Percentiles rank a stretch among this genome's conserved stretches.
Evolutionary conservation across 2,329 filamentous ascomycete genomes (phyloP).

Genomic region (Aspergillus cejpii): DNA sequence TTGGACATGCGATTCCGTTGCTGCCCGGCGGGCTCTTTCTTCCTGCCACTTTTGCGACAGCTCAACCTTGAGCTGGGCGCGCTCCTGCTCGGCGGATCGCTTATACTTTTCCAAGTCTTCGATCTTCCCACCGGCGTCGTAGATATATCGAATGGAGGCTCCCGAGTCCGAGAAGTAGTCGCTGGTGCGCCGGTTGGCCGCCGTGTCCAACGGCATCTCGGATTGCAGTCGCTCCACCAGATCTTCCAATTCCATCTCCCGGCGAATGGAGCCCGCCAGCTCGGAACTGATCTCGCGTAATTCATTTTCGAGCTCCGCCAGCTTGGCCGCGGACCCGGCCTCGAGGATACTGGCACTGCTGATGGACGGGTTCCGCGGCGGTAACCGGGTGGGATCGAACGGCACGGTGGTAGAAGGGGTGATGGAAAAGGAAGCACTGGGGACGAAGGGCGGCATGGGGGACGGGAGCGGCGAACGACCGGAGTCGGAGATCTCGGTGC

Average conservation of each 20-base stretch:
- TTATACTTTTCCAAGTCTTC: slow-evolving; percentile 77
- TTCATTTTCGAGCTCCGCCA: slow-evolving; percentile 90
- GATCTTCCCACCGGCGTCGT: slow-evolving; percentile 50
- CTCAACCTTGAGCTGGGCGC: slow-evolving; percentile 76
- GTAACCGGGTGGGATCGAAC: slow-evolving; percentile 47
- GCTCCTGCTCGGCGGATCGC: slow-evolving; percentile 81
- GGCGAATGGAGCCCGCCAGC: slow-evolving; percentile 82
- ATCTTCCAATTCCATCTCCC: slow-evolving; percentile 95
- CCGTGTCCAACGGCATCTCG: slow-evolving; percentile 52
- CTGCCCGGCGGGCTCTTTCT: slow-evolving; percentile 67
- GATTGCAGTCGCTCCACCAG: slow-evolving; percentile 78
- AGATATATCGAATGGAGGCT: slow-evolving; percentile 68
- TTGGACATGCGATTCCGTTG: slow-evolving; percentile 76
- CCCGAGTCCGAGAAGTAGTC: slow-evolving; percentile 98
- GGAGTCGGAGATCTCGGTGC: slow-evolving; percentile 57
- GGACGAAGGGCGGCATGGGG: slow-evolving; percentile 41
- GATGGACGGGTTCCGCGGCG: slow-evolving; percentile 38
- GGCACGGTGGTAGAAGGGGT: slow-evolving; percentile 40
- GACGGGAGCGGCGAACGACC: slow-evolving; percentile 55
- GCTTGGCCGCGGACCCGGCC: slow-evolving; percentile 49
- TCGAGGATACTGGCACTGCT: slow-evolving; percentile 41
- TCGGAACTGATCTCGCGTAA: slow-evolving; percentile 87
- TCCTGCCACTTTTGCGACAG: slow-evolving; percentile 81
- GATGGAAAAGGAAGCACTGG: slow-evolving; percentile 26
- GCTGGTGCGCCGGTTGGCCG: slow-evolving; percentile 67